phyloP scores from a whole-genome alignment of 1,284 basidiomycete genomes.

The Cryptococcus sp. region DNA sequence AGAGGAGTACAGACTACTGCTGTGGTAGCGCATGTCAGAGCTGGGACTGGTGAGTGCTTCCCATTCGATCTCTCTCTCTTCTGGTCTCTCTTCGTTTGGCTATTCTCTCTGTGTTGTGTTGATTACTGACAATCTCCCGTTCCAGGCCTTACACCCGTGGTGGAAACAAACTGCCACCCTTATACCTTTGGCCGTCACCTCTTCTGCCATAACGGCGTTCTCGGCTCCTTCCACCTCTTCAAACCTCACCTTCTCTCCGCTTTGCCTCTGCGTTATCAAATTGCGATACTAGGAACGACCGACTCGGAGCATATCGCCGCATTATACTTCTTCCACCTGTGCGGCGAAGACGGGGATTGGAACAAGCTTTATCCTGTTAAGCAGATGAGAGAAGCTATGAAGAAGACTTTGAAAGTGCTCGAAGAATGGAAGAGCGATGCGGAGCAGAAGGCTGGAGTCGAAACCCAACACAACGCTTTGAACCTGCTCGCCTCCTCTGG shows the following conservation, averaged over 20 bases:
- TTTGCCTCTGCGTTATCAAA: conserved; percentile 7
- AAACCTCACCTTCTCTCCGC: conserved; percentile 25
- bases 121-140: background rate
- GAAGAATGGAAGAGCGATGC: conserved; percentile 15
- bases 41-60: conserved; percentile 10
- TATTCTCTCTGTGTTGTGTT: too few species aligned
- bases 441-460: conserved; percentile 9
- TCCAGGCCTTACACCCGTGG: conserved; percentile 33
- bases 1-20: conserved; percentile 41
- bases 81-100: too few species aligned
- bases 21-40: conserved; percentile 52
- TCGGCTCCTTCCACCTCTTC: conserved; percentile 43
- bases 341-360: conserved; percentile 41
- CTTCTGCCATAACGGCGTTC: conserved; percentile 55
- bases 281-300: conserved; percentile 49
- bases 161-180: conserved; percentile 53
- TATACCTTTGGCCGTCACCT: conserved; percentile 52
- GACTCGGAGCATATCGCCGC: conserved; percentile 54
- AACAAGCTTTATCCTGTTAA: conserved; percentile 39
- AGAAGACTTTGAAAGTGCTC: conserved; percentile 33
- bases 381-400: conserved; percentile 46
- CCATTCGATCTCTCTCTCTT: too few species aligned
- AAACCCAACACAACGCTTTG: conserved; percentile 15
- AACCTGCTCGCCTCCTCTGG: conserved; percentile 22
- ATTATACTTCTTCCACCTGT: conserved; percentile 52